phyloP scores from a whole-genome alignment of 2,329 filamentous ascomycete genomes.

The Aspergillus viridinutans region DNA sequence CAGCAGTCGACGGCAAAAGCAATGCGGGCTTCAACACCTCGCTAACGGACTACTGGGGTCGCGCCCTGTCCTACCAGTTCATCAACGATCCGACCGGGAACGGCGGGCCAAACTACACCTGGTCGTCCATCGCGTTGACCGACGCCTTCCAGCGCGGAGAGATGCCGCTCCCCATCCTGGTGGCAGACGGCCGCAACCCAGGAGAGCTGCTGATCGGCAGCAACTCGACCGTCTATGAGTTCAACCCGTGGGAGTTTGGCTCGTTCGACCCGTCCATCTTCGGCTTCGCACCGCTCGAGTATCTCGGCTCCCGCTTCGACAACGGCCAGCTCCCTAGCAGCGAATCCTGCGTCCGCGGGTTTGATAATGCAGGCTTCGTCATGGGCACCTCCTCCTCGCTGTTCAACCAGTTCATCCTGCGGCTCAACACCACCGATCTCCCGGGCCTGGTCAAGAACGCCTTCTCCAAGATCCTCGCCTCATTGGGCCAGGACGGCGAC shows the following conservation, averaged over 20 bases:
- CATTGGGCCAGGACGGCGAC: conserved; percentile 56
- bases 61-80: conserved; percentile 80
- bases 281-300: conserved; percentile 67
- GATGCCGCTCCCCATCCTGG: conserved; percentile 68
- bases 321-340: conserved; percentile 54
- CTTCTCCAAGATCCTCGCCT: conserved; percentile 49
- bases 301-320: conserved; percentile 68
- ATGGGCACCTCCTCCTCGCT: conserved; percentile 83
- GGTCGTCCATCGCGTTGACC: conserved; percentile 68
- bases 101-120: conserved; percentile 74
- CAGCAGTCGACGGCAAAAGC: conserved; percentile 58
- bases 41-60: conserved; percentile 82
- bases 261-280: conserved; percentile 69
- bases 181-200: conserved; percentile 64
- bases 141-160: conserved; percentile 59
- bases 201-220: conserved; percentile 57
- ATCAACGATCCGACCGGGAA: conserved; percentile 61
- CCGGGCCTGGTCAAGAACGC: conserved; percentile 50
- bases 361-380: conserved; percentile 76
- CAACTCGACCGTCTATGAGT: conserved; percentile 74
- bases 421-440: conserved; percentile 54
- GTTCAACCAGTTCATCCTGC: conserved; percentile 73
- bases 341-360: conserved; percentile 67
- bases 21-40: conserved; percentile 64
- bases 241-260: conserved; percentile 76